Base-by-base conservation (phyloP, 2,329 filamentous ascomycete genomes). In the Paraphoma sp. region DNA sequence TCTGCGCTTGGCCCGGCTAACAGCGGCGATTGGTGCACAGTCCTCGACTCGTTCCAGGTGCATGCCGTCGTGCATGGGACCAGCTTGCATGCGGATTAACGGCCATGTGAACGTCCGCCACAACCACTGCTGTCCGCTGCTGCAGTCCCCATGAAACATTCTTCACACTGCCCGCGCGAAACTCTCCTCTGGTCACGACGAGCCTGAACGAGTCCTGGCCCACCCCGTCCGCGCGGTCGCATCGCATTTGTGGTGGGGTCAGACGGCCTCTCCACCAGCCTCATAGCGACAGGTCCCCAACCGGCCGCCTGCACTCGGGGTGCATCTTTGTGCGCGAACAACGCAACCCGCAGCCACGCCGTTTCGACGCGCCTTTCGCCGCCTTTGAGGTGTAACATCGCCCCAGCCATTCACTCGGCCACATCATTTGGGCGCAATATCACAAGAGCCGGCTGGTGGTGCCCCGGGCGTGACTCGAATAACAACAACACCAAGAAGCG, bases 81-180 rank as follows among this genome's bases (percentile, higher is more conserved):
- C 40, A 54, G 57, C 64, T 60, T 65, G 68, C 68, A 69, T 57
- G 58, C 52, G 59, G 63, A 53, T 47, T 53, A 58, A 48, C 58
- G 56, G 50, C 53, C 67, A 65, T 66, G 64, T 63, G 64, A 63
- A 55, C 65, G 57, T 44, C 66, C 65, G 73, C 71, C 70, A 73
- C 72, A 65, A 49, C 67, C 70, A 68, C 63, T 68, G 50, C 54
- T 63, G 54, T 58, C 53, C 48, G 51, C 48, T 45, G 59, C 60
- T 57, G 63, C 60, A 56, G 52, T 48, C 44, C 45, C 53, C 59
- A 54, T 76, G 71, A 74, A 74, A 76, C 72, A 51, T 47, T 38
- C 33, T 14, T 60, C 59, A 49, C 59, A 2, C 2, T 29, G 12
- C 43, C 48, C 45, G 54, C 57, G 48, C 51, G 51, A 53, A 52